phyloP scores from a whole-genome alignment of 805 yeast genomes.

The Ogataea haglerorum region DNA sequence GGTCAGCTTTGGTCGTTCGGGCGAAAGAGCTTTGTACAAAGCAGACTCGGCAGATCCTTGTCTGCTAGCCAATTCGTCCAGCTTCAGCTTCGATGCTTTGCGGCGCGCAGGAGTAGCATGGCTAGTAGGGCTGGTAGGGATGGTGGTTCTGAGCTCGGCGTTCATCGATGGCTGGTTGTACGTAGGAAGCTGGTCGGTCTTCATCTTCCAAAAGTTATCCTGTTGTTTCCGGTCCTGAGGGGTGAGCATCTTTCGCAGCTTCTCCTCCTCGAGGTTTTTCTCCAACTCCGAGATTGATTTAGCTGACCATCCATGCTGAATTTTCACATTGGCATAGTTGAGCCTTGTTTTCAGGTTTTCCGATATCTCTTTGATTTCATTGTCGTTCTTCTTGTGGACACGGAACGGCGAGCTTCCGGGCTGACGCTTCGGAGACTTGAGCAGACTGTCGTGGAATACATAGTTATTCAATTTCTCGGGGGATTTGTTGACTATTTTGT shows the following conservation, averaged over 20 bases:
- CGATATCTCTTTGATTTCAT: constrained; percentile 35
- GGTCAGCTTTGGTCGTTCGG: constrained; percentile 19
- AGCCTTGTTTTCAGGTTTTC: constrained; percentile 35
- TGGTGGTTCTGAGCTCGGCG: constrained; percentile 2
- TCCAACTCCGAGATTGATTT: constrained; percentile 30
- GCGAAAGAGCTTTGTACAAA: constrained; percentile 24
- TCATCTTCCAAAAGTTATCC: constrained; percentile 30
- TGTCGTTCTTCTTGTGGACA: constrained; percentile 30
- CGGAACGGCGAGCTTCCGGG: constrained; percentile 21
- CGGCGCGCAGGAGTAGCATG: constrained; percentile 11
- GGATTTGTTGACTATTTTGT: constrained; percentile 27
- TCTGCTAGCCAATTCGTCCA: constrained; percentile 31
- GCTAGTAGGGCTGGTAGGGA: constrained; percentile 7
- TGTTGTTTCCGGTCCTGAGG: constrained; percentile 17
- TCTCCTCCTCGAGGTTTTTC: constrained; percentile 24
- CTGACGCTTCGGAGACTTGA: constrained; percentile 24
- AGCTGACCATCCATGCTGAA: constrained; percentile 36
- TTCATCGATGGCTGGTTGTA: constrained; percentile 5
- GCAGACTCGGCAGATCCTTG: constrained; percentile 28
- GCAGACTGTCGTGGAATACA: constrained; percentile 27
- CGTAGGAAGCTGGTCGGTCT: constrained; percentile 25
- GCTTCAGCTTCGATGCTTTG: constrained; percentile 19
- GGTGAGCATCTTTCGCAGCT: constrained; percentile 14
- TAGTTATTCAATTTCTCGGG: constrained; percentile 24
- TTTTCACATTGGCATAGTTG: constrained; percentile 35